Evolutionary conservation across 805 yeast species (phyloP).

Genomic region (Monosporozyma unispora): DNA sequence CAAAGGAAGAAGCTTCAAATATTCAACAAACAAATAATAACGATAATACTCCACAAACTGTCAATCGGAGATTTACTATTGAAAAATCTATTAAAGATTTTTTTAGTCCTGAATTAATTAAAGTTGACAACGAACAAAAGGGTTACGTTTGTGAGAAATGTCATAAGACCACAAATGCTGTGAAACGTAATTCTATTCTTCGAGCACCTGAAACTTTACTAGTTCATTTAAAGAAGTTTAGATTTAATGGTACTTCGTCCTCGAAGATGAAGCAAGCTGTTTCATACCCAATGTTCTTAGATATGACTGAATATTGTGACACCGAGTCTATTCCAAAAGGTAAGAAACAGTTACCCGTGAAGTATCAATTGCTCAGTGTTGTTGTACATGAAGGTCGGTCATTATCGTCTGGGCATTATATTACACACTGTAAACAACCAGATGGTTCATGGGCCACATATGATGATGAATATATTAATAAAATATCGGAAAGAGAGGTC

Average conservation of each 20-base stretch:
- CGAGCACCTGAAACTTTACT: slow-evolving; percentile 83
- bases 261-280: slow-evolving; percentile 85
- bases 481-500: slow-evolving; percentile 62
- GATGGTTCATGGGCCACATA: slow-evolving; percentile 89
- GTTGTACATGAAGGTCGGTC: slow-evolving; percentile 94
- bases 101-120: slow-evolving; percentile 73
- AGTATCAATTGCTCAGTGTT: slow-evolving; percentile 70
- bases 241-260: slow-evolving; percentile 71
- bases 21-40: neutral
- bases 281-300: slow-evolving; percentile 67
- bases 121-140: slow-evolving; percentile 57
- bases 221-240: slow-evolving; percentile 83
- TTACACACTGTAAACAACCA: slow-evolving; percentile 85
- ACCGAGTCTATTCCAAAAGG: slow-evolving; percentile 12
- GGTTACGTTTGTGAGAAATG: slow-evolving; percentile 89
- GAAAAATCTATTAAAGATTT: slow-evolving; percentile 71
- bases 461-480: slow-evolving; percentile 84
- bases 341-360: slow-evolving; percentile 33
- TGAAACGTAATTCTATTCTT: slow-evolving; percentile 63
- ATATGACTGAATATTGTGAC: slow-evolving; percentile 54
- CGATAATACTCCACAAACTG: neutral
- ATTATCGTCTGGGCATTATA: slow-evolving; percentile 85
- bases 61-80: slow-evolving; percentile 44
- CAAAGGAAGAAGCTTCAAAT: neutral
- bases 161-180: slow-evolving; percentile 64